Base-by-base conservation (phyloP, 805 yeast species). In the Zygotorulaspora florentina region DNA sequence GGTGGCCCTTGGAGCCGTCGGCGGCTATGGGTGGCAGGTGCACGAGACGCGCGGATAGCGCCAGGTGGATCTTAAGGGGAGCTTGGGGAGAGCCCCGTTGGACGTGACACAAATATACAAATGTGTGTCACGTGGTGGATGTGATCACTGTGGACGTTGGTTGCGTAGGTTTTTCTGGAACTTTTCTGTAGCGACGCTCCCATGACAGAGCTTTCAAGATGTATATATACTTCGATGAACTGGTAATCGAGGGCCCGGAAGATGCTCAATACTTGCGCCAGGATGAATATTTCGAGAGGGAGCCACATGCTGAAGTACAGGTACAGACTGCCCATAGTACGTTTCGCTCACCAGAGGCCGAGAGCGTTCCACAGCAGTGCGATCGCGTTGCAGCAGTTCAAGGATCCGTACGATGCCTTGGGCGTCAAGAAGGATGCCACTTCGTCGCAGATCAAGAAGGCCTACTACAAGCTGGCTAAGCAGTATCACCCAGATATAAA, bases 401-500 rank as follows among this genome's bases (percentile, higher is more conserved):
- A 72, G 34, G 96, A 93, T 62, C 99, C 99, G 0, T 93, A 93
- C 67, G 74, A 80, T 50, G 78, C 81, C 0, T 70, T 93, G 35
- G 98, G 98, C 3, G 87, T 93, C 25, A 78, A 76, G 23, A 78
- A 77, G 50, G 64, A 62, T 42, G 93, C 99, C 0, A 75, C 83
- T 11, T 70, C 83, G 7, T 76, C 87, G n/a, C 95, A 89, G 16
- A 93, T 93, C 68, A 93, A 93, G 67, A 90, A 90, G 67, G 91
- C 96, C 2, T 93, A 93, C 70, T 89, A 89, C 65, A 84, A 88
- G 60, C 72, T 93, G 52, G 99, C 97, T 12, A 93, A 93, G 67
- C 79, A 91, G 65, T 89, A 73, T 66, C 99, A 93, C 67, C 99
- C 99, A 0, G 99, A 93, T 70, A 87, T 93, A 37, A 93, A 91